These are phyloP conservation scores for Rugonectria rugulosa DNA, from an alignment of 2,329 filamentous ascomycete genomes.

Conservation along the genomic window DNA sequence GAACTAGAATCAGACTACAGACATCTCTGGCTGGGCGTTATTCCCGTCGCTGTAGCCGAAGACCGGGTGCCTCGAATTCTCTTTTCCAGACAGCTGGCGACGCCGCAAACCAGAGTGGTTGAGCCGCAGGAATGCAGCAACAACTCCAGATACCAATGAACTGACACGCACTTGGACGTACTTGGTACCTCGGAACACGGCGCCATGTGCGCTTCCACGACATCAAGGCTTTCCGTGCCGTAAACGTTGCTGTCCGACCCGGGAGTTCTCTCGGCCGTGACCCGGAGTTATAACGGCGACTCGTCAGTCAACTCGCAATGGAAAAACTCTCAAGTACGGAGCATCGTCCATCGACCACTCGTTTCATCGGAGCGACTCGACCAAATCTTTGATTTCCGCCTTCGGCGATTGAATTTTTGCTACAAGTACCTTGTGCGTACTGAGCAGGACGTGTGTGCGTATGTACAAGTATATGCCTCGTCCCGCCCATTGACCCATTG, in stretches of 20 bases:
- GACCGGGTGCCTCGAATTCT: conserved; percentile 1
- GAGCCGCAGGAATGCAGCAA: conserved; percentile 33
- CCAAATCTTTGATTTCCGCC: conserved; percentile 1
- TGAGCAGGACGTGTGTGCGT: no score
- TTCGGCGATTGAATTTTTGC: conserved; percentile 13
- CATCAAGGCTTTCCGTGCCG: conserved; percentile 8
- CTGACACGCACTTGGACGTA: neutral
- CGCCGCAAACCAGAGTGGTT: conserved; percentile 19
- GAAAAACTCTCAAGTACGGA: neutral
- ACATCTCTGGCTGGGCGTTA: conserved; percentile 18
- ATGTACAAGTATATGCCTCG: conserved; percentile 26
- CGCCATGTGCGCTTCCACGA: neutral
- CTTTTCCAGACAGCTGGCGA: conserved; percentile 19
- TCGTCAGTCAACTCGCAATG: conserved; percentile 13
- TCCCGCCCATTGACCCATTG: conserved; percentile 3
- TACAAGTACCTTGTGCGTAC: no score
- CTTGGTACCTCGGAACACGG: conserved; percentile 1
- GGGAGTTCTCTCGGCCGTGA: conserved; percentile 15
- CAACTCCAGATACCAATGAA: neutral
- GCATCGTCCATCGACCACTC: neutral
- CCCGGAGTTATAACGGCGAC: conserved; percentile 16
- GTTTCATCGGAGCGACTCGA: conserved; percentile 2
- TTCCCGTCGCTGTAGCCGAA: conserved; percentile 24
- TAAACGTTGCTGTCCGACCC: conserved; percentile 19
- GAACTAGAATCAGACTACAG: no score